Base-by-base conservation (phyloP, 768 basidiomycete species). In the Termitomyces sp. region DNA sequence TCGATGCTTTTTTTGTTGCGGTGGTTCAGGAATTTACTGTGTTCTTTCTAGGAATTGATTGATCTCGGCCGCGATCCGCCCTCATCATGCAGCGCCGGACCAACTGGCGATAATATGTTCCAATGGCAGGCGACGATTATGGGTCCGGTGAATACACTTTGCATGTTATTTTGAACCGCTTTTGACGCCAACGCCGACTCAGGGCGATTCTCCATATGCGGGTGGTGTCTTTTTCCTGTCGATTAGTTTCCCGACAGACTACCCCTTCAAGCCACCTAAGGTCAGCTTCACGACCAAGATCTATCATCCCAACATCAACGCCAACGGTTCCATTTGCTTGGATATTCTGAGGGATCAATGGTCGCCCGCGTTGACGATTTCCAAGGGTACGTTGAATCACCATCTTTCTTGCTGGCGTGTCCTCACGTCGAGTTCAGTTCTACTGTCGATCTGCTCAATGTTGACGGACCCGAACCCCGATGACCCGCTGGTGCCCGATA, bases 211-310 rank as follows among this genome's bases (percentile, higher is more conserved):
- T 66, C 97, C 97, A 28, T 99, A 99, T 70, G 86, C 96, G 32
- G 97, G 97, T 67, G 97, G 97, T 71, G 97, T 99, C 55, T 99
- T 99, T 81, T 98, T 98, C 89, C 85, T 95, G 46, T 87, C 88
- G 48, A 94, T 96, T 71, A 84, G 81, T 43, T 94, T 94, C 82
- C 92, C 93, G 46, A 92, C 90, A 73, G 96, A 99, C 73, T 99
- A 99, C 79, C 97, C 97, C 25, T 98, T 98, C 88, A 98, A 98
- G 78, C 97, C 97, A 42, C 97, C 97, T 75, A 99, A 99, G 84
- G 94, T 99, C 76, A 89, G 89, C 79, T 99, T 99, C 75, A 96
- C 94, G 64, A 98, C 97, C 69, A 98, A 97, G 90, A 98, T 98
- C 66, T 98, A 98, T 74, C 96, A 98, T 75, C 96, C 96, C 35